A percentile compares a stretch with the other conserved stretches of the same genome.
These are phyloP conservation scores for Neofusicoccum parvum DNA, from an alignment of 2,329 filamentous ascomycete species.

Conservation along the genomic window DNA sequence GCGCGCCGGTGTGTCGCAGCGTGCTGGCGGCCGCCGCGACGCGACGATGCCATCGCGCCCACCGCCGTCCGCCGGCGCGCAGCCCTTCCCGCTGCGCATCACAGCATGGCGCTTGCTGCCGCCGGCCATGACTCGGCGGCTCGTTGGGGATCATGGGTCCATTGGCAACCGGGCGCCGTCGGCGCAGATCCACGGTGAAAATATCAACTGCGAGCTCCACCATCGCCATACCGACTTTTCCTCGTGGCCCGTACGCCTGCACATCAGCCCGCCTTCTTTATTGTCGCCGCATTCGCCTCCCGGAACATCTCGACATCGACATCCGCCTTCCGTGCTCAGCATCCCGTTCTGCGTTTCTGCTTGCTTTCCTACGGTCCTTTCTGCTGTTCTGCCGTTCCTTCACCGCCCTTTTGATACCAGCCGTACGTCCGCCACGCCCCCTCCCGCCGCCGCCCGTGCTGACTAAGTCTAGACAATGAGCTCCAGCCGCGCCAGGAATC, in stretches of 20 bases:
- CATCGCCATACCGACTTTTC: slow-evolving; percentile 17
- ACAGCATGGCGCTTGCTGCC: background rate
- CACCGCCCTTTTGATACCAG: background rate
- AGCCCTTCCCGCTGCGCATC: background rate
- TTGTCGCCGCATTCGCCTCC: background rate
- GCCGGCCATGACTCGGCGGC: slow-evolving; percentile 11
- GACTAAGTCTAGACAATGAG: background rate
- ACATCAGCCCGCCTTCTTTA: slow-evolving; percentile 14
- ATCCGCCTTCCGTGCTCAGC: background rate
- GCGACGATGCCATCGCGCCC: background rate
- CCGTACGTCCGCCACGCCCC: background rate
- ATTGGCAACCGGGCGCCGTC: background rate
- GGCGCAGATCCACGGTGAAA: slow-evolving; percentile 20
- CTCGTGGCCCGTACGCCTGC: slow-evolving; percentile 11
- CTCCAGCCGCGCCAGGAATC: slow-evolving; percentile 9
- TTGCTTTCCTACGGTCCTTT: slow-evolving; percentile 12
- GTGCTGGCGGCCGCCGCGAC: background rate
- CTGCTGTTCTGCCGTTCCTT: slow-evolving; percentile 7
- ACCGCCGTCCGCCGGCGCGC: background rate
- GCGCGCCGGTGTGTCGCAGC: slow-evolving; percentile 2
- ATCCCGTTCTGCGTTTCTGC: background rate
- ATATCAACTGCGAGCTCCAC: slow-evolving; percentile 16
- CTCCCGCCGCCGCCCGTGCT: background rate
- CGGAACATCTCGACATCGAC: slow-evolving; percentile 1
- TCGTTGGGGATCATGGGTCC: slow-evolving; percentile 7